A percentile compares a stretch with the other conserved stretches of the same genome.
phyloP scores from a whole-genome alignment of 257 asterid species.

The Apocynum venetum region DNA sequence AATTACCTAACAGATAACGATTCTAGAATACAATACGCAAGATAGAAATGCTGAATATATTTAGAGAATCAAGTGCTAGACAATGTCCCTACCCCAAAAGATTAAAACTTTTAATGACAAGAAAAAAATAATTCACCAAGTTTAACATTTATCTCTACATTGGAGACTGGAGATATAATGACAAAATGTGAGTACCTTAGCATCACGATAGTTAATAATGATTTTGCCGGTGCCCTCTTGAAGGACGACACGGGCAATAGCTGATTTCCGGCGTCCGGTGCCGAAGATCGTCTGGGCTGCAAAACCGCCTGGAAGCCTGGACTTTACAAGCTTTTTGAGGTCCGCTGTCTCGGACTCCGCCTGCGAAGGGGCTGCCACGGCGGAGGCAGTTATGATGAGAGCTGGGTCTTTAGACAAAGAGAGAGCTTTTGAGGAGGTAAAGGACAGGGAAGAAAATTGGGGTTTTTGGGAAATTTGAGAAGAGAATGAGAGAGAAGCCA shows the following conservation, averaged over 20 bases:
- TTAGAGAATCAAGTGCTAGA: not conserved
- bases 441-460: conserved; percentile 29
- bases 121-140: not conserved
- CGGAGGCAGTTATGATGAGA: conserved; percentile 36
- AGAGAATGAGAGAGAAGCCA: conserved; percentile 78
- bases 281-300: conserved; percentile 87
- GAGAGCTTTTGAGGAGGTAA: conserved; percentile 32
- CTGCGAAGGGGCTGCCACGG: conserved; percentile 36
- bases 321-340: conserved; percentile 59
- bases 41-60: not conserved
- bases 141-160: not conserved
- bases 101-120: not conserved
- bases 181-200: conserved; percentile 43
- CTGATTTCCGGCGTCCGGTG: conserved; percentile 87
- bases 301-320: conserved; percentile 92
- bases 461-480: conserved; percentile 61
- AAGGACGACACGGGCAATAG: conserved; percentile 94
- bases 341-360: conserved; percentile 48
- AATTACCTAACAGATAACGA: not conserved
- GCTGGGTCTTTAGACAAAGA: conserved; percentile 34
- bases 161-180: not conserved
- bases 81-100: not conserved
- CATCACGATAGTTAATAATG: conserved; percentile 86
- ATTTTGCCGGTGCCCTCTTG: conserved; percentile 87
- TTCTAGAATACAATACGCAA: not conserved